phyloP scores from a whole-genome alignment of 176 grass and related monocot species.

The Lolium perenne region DNA sequence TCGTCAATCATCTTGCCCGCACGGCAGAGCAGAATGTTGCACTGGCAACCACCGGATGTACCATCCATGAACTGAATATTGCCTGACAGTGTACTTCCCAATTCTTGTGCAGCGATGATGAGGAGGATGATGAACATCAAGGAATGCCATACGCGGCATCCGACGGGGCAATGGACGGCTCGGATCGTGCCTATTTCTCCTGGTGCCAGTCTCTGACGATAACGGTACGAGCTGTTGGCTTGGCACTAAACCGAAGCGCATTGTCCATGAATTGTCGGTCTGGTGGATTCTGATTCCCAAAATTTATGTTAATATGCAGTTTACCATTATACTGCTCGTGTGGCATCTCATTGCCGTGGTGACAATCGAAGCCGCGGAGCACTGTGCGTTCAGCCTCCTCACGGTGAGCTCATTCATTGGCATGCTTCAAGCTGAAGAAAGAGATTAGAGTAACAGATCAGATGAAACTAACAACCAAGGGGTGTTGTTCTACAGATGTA shows the following conservation, averaged over 20 bases:
- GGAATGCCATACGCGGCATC: slow-evolving; percentile 8
- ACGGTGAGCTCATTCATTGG: slow-evolving; percentile 45
- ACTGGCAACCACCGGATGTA: neutral
- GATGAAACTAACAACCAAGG: slow-evolving; percentile 15
- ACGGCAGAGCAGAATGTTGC: slow-evolving; percentile 3
- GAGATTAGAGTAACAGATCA: neutral
- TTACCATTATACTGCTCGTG: slow-evolving; percentile 61
- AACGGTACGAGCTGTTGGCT: slow-evolving; percentile 44
- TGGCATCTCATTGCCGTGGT: slow-evolving; percentile 68
- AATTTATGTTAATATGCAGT: slow-evolving; percentile 46
- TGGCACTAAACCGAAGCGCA: neutral
- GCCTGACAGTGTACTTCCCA: neutral
- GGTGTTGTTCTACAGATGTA: slow-evolving; percentile 49
- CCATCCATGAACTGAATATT: neutral
- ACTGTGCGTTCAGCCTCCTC: slow-evolving; percentile 52
- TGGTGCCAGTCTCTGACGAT: slow-evolving; percentile 55
- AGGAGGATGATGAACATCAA: slow-evolving; percentile 45
- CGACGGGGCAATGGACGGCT: slow-evolving; percentile 9
- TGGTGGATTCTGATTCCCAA: slow-evolving; percentile 27
- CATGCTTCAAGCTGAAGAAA: neutral
- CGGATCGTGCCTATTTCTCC: slow-evolving; percentile 38
- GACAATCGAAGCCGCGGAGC: slow-evolving; percentile 43
- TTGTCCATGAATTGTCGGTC: neutral
- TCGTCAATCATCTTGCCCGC: neutral
- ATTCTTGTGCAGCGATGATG: slow-evolving; percentile 51